A percentile compares a stretch with the other conserved stretches of the same genome.
These are phyloP conservation scores for Xylariaceae sp. DNA, from an alignment of 2,329 filamentous ascomycete genomes.

Conservation along the genomic window DNA sequence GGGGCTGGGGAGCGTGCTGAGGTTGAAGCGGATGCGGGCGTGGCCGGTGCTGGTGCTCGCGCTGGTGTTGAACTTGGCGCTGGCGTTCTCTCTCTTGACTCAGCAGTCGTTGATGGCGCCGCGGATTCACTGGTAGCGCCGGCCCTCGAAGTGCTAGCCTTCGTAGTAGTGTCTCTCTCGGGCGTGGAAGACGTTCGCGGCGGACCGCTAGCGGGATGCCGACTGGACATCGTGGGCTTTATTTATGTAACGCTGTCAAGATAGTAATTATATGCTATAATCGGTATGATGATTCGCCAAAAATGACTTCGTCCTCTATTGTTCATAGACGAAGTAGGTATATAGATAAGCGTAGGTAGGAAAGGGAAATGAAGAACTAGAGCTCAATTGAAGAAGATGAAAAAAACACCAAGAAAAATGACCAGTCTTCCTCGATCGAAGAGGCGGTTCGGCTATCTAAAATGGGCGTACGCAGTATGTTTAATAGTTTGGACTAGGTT, in stretches of 20 bases:
- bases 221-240: constrained; percentile 10
- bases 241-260: not conserved
- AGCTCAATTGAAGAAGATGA: not conserved
- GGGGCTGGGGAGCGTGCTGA: too few species aligned
- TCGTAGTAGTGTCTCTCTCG: constrained; percentile 4
- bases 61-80: constrained; percentile 1
- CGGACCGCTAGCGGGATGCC: constrained; percentile 7
- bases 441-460: not conserved
- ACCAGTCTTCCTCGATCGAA: too few species aligned
- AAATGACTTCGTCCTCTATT: too few species aligned
- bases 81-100: not conserved
- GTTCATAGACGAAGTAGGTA: too few species aligned
- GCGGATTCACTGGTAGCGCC: constrained; percentile 1
- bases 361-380: too few species aligned
- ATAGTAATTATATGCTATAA: too few species aligned
- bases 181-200: constrained; percentile 10
- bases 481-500: too few species aligned
- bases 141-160: constrained; percentile 5
- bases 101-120: constrained; percentile 4
- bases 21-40: constrained; percentile 1
- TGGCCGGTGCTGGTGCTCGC: not conserved
- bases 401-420: not conserved
- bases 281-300: too few species aligned
- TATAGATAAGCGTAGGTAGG: too few species aligned
- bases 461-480: not conserved